A percentile compares a stretch with the other conserved stretches of the same genome.
Evolutionary conservation across 768 basidiomycete species (phyloP).

Genomic region (Pleurotus cornucopiae): DNA sequence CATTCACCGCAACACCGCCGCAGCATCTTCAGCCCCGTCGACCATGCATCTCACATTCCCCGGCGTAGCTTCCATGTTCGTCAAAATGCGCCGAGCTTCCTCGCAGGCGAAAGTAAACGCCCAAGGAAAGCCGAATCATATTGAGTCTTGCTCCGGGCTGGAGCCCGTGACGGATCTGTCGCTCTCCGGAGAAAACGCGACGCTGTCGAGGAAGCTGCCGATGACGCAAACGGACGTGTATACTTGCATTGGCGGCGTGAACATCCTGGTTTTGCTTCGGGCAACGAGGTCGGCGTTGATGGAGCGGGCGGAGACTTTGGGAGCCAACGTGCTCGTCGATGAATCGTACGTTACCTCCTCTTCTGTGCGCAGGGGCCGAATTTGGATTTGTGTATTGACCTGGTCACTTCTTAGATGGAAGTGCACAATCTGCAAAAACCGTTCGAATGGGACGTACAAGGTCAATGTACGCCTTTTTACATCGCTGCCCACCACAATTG

Average conservation of each 20-base stretch:
- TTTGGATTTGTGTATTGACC: background rate
- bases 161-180: constrained; percentile 35
- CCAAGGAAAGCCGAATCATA: constrained; percentile 23
- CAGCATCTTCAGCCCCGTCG: constrained; percentile 11
- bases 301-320: constrained; percentile 42
- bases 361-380: constrained; percentile 1
- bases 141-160: constrained; percentile 29
- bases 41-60: constrained; percentile 26
- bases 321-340: constrained; percentile 60
- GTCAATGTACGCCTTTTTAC: constrained; percentile 46
- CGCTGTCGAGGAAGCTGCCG: constrained; percentile 4
- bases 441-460: constrained; percentile 48
- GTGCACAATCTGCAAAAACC: constrained; percentile 52
- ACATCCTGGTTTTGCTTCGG: constrained; percentile 52
- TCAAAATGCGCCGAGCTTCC: constrained; percentile 43
- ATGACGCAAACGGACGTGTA: constrained; percentile 38
- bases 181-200: constrained; percentile 21
- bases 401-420: constrained; percentile 45
- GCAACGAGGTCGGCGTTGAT: constrained; percentile 48
- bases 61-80: constrained; percentile 49
- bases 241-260: constrained; percentile 60
- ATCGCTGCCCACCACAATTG: background rate
- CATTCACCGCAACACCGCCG: background rate
- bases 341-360: constrained; percentile 51
- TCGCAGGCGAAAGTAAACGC: constrained; percentile 9